Percentiles rank a stretch among this genome's conserved stretches.
phyloP scores from a whole-genome alignment of 768 basidiomycete species.

The Lentinula lateritia region DNA sequence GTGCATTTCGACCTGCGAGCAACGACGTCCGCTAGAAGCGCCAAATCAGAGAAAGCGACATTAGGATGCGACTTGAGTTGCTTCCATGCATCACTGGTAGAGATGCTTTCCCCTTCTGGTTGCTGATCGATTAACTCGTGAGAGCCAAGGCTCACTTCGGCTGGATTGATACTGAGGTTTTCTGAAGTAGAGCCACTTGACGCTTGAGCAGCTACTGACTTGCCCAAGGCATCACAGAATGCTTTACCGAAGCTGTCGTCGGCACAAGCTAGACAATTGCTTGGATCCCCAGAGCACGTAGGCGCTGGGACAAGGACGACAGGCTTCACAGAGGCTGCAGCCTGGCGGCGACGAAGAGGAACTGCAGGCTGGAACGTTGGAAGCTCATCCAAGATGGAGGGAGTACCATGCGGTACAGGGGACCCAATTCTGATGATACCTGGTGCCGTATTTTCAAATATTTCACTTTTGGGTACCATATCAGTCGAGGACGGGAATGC shows the following conservation, averaged over 20 bases:
- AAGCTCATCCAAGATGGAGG: conserved; percentile 71
- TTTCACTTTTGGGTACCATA: conserved; percentile 18
- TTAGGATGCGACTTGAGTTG: conserved; percentile 87
- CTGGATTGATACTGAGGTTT: conserved; percentile 3
- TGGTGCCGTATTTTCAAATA: conserved; percentile 10
- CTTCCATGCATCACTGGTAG: conserved; percentile 80
- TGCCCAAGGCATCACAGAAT: conserved; percentile 74
- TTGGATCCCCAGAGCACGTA: conserved; percentile 80
- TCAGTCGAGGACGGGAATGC: conserved; percentile 43
- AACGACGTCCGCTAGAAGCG: conserved; percentile 84
- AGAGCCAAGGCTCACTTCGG: conserved; percentile 12
- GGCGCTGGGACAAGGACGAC: conserved; percentile 38
- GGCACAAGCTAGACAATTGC: conserved; percentile 80
- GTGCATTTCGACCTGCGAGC: conserved; percentile 75
- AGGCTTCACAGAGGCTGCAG: conserved; percentile 27
- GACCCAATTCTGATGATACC: conserved; percentile 17
- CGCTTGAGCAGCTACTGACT: conserved; percentile 46
- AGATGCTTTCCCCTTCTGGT: conserved; percentile 48
- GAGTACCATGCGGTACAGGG: conserved; percentile 17
- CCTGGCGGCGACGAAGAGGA: conserved; percentile 17
- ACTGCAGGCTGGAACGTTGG: conserved; percentile 80
- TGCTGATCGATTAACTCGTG: conserved; percentile 9
- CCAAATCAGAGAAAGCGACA: conserved; percentile 76
- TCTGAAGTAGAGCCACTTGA: conserved; percentile 50
- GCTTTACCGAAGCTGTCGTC: conserved; percentile 82